Percentiles rank a stretch among this genome's conserved stretches.
Evolutionary conservation across 2,329 filamentous ascomycete species (phyloP).

Genomic region (Pestalotiopsis sp.): DNA sequence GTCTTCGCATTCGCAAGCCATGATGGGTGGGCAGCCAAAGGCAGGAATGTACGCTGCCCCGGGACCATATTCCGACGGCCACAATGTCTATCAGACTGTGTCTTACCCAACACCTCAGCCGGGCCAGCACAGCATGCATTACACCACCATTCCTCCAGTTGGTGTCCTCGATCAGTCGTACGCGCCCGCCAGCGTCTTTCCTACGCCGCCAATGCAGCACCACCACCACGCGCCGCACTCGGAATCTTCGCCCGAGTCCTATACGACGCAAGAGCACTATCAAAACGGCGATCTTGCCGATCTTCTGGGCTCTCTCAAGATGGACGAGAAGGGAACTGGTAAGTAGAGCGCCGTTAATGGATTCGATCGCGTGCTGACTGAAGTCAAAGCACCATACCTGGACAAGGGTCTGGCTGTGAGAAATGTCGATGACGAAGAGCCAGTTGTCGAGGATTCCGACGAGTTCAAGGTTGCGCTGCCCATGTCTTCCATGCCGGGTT

Average conservation of each 20-base stretch:
- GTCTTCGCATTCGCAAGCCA: slow-evolving; percentile 48
- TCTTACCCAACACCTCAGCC: slow-evolving; percentile 46
- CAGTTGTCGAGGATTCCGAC: slow-evolving; percentile 68
- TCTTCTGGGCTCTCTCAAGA: slow-evolving; percentile 80
- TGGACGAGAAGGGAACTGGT: slow-evolving; percentile 87
- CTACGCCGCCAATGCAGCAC: slow-evolving; percentile 52
- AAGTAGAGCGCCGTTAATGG: slow-evolving; percentile 33
- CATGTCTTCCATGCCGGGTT: slow-evolving; percentile 66
- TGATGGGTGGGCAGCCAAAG: slow-evolving; percentile 43
- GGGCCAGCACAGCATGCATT: slow-evolving; percentile 50
- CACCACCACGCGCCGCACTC: slow-evolving; percentile 39
- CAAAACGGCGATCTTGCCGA: slow-evolving; percentile 70
- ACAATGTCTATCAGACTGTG: slow-evolving; percentile 46
- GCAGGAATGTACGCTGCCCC: slow-evolving; percentile 49
- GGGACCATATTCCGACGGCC: slow-evolving; percentile 46
- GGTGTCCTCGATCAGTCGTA: slow-evolving; percentile 54
- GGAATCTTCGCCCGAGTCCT: slow-evolving; percentile 48
- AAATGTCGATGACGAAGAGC: slow-evolving; percentile 55
- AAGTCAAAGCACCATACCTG: slow-evolving; percentile 73
- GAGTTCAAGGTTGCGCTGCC: slow-evolving; percentile 73
- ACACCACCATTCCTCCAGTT: slow-evolving; percentile 50
- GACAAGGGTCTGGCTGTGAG: slow-evolving; percentile 53
- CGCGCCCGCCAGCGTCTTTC: slow-evolving; percentile 48
- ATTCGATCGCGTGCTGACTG: slow-evolving; percentile 9
- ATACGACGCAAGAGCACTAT: slow-evolving; percentile 64